A percentile compares a stretch with the other conserved stretches of the same genome.
Evolutionary conservation across 1,284 basidiomycete species (phyloP).

Genomic region (Ustilago bromivora): DNA sequence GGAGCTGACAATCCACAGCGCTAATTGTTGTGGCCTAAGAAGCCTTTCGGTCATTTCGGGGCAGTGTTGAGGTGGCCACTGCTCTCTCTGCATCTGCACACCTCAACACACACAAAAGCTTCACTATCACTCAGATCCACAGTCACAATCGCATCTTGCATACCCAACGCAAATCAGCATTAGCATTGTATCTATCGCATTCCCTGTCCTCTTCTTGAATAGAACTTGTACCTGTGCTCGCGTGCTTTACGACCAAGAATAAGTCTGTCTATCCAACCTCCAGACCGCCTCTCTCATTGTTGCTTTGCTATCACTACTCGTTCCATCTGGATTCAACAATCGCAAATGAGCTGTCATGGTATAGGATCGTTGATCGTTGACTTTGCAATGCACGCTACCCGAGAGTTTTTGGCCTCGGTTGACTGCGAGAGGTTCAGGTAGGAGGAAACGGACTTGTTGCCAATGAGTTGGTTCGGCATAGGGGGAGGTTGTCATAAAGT

Average conservation of each 20-base stretch:
- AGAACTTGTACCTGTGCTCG: too few relatives aligned
- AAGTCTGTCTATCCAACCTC: conserved; percentile 66
- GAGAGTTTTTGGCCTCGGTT: conserved; percentile 59
- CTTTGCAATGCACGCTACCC: conserved; percentile 60
- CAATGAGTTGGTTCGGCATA: conserved; percentile 67
- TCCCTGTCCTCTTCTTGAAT: neutral
- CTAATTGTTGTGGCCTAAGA: too few relatives aligned
- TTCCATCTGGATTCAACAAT: conserved; percentile 42
- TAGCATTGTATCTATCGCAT: neutral
- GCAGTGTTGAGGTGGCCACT: neutral
- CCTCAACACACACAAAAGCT: neutral
- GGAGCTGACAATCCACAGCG: too few relatives aligned
- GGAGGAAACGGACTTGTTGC: conserved; percentile 66
- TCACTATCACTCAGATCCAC: neutral
- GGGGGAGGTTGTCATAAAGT: conserved; percentile 66
- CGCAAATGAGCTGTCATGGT: conserved; percentile 49
- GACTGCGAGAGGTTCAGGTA: conserved; percentile 64
- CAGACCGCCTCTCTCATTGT: conserved; percentile 49
- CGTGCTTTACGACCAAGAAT: conserved; percentile 54
- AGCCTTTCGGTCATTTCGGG: too few relatives aligned
- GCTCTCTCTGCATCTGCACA: neutral
- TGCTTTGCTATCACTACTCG: conserved; percentile 10
- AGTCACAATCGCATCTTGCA: neutral
- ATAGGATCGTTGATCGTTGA: conserved; percentile 64
- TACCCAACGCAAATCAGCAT: neutral